Evolutionary conservation across 257 asterid species (phyloP).

Genomic region (Lavandula angustifolia): DNA sequence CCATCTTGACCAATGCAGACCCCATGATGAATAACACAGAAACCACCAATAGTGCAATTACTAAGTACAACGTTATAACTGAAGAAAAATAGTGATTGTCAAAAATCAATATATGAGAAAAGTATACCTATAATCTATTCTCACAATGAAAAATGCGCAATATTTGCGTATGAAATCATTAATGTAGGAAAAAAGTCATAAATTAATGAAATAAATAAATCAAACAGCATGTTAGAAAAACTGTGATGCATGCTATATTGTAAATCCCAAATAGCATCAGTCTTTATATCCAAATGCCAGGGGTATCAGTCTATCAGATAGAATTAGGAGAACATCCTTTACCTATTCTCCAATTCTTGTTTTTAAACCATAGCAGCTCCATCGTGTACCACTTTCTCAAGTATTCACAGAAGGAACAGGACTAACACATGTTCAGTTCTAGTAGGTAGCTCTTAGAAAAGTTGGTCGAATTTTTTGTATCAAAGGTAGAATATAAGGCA

Average conservation of each 20-base stretch:
- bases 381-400: neutral
- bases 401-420: neutral
- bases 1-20: constrained; percentile 98
- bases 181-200: constrained; percentile 2
- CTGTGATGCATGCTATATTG: neutral
- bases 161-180: neutral
- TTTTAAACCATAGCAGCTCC: neutral
- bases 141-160: neutral
- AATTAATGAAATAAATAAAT: constrained; percentile 2
- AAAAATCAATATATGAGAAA: constrained; percentile 13
- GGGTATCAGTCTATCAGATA: neutral
- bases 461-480: neutral
- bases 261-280: constrained; percentile 22
- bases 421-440: constrained; percentile 19
- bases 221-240: constrained; percentile 7
- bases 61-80: constrained; percentile 78
- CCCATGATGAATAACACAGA: constrained; percentile 74
- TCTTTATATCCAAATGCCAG: neutral
- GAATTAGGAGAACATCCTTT: neutral
- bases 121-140: constrained; percentile 19
- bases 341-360: neutral
- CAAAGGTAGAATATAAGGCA: constrained; percentile 14
- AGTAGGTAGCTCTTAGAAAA: neutral
- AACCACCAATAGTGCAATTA: constrained; percentile 78
- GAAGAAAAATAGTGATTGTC: constrained; percentile 28